A percentile compares a stretch with the other conserved stretches of the same genome.
Evolutionary conservation across 2,329 filamentous ascomycete species (phyloP).

Genomic region (Neoscytalidium dimidiatum): DNA sequence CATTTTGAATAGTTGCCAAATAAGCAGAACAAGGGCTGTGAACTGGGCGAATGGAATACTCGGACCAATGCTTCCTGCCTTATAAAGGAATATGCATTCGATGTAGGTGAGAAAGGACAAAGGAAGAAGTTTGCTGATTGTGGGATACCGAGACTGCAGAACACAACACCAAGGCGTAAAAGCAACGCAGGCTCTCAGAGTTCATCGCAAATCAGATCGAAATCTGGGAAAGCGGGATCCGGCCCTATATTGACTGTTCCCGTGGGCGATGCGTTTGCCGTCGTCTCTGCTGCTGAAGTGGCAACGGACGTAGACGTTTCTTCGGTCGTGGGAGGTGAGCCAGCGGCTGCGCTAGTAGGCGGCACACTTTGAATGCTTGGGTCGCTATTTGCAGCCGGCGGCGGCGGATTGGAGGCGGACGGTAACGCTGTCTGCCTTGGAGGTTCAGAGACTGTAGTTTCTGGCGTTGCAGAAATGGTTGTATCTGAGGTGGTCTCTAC

Average conservation of each 20-base stretch:
- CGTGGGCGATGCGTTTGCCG: conserved; percentile 22
- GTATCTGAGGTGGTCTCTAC: background rate
- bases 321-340: background rate
- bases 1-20: too few species aligned
- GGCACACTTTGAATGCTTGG: background rate
- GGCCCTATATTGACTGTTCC: conserved; percentile 37
- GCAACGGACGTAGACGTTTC: background rate
- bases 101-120: too few species aligned
- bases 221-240: conserved; percentile 40
- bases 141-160: background rate
- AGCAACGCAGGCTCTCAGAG: background rate
- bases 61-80: too few species aligned
- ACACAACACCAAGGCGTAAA: background rate
- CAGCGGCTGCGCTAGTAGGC: background rate
- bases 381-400: background rate
- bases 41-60: too few species aligned
- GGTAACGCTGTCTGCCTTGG: background rate
- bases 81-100: too few species aligned
- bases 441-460: background rate
- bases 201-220: conserved; percentile 39
- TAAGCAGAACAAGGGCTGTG: too few species aligned
- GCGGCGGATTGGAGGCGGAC: background rate
- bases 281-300: background rate
- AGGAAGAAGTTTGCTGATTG: background rate
- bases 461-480: background rate